phyloP scores from a whole-genome alignment of 305 asterid genomes.

The Withania somnifera region DNA sequence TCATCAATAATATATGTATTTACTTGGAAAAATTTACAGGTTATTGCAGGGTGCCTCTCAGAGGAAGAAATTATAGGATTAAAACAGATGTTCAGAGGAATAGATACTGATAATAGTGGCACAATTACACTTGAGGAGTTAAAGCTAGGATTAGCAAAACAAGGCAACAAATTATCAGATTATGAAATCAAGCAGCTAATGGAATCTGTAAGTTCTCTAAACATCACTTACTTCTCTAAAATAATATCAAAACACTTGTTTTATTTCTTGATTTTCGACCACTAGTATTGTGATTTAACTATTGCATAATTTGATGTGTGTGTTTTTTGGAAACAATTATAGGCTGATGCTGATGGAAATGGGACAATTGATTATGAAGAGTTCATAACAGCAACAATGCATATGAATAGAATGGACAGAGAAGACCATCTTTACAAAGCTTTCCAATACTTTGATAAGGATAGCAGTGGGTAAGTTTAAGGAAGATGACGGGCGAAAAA shows the following conservation, averaged over 20 bases:
- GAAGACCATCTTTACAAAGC: constrained; percentile 99
- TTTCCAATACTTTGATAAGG: constrained; percentile 94
- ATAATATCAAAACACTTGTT: neutral
- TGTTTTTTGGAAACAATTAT: neutral
- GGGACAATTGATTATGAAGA: constrained; percentile 96
- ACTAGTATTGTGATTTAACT: neutral
- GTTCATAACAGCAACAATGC: constrained; percentile 98
- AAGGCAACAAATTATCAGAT: constrained; percentile 84
- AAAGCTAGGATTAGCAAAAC: constrained; percentile 74
- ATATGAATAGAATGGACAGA: constrained; percentile 91
- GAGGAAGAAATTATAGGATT: constrained; percentile 95
- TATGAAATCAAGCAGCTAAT: constrained; percentile 80
- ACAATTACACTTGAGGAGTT: constrained; percentile 92
- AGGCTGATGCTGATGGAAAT: constrained; percentile 99
- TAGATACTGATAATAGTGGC: constrained; percentile 81
- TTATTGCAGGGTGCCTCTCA: constrained; percentile 82
- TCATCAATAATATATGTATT: neutral
- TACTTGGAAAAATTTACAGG: constrained; percentile 29
- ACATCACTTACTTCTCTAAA: neutral
- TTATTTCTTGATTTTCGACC: neutral
- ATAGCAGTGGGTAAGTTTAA: constrained; percentile 67
- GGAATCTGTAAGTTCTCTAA: constrained; percentile 69
- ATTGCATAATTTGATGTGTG: no score
- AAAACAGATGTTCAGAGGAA: constrained; percentile 84
- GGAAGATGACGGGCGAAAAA: neutral